Evolutionary conservation across 1,284 basidiomycete genomes (phyloP).

Genomic region (Somion occarium): DNA sequence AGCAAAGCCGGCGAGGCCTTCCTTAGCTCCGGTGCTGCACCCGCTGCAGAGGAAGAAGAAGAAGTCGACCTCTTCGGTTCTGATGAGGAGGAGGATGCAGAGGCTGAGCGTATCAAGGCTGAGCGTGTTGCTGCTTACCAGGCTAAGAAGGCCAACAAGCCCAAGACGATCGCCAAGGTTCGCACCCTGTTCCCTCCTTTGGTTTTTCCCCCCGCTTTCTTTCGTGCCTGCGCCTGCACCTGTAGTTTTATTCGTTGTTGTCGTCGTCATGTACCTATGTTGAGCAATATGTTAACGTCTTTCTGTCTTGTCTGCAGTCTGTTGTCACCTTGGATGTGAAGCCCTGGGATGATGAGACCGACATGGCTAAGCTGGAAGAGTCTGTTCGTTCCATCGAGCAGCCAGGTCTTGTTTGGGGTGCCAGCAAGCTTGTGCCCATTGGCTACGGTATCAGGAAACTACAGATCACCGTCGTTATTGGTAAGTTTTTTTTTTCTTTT

Average conservation of each 20-base stretch:
- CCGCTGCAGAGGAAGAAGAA: conserved; percentile 77
- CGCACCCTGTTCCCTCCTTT: conserved; percentile 22
- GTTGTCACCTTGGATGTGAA: conserved; percentile 97
- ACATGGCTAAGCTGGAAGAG: conserved; percentile 86
- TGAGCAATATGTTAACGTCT: conserved; percentile 9
- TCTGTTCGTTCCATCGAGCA: conserved; percentile 83
- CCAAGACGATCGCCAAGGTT: conserved; percentile 87
- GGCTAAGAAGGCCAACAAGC: conserved; percentile 90
- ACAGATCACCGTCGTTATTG: conserved; percentile 94
- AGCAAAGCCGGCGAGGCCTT: conserved; percentile 80
- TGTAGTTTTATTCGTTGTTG: conserved; percentile 6
- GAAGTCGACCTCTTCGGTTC: conserved; percentile 92
- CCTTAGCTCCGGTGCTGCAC: conserved; percentile 38
- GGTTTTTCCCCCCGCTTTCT: not conserved
- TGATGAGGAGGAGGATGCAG: conserved; percentile 89
- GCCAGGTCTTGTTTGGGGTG: conserved; percentile 95
- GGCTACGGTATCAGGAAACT: conserved; percentile 92
- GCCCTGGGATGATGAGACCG: conserved; percentile 99
- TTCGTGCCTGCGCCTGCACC: not conserved
- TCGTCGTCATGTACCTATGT: no score
- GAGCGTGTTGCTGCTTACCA: conserved; percentile 95
- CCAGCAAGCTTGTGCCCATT: conserved; percentile 87
- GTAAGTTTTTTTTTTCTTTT: conserved; percentile 40
- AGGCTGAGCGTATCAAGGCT: conserved; percentile 92
- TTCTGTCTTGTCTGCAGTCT: conserved; percentile 50